Percentiles rank a stretch among this genome's conserved stretches.
phyloP scores from a whole-genome alignment of 257 asterid genomes.

The Echium plantagineum region DNA sequence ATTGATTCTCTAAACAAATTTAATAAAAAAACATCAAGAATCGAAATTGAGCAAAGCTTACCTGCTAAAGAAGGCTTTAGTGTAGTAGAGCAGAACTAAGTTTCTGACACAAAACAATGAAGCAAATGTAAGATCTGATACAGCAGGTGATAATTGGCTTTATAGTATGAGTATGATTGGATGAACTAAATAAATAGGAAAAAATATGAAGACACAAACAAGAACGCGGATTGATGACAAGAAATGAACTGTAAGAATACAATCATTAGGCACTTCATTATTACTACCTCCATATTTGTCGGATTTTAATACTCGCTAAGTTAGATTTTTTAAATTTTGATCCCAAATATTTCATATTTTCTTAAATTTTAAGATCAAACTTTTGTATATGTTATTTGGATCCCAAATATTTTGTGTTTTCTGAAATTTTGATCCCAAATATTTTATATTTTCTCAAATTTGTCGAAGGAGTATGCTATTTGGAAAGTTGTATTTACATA shows the following conservation, averaged over 20 bases:
- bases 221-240: conserved; percentile 71
- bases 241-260: conserved; percentile 34
- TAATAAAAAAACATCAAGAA: background rate
- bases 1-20: background rate
- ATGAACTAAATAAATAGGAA: conserved; percentile 4
- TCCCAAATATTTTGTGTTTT: too few relatives aligned
- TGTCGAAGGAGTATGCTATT: too few relatives aligned
- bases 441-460: too few relatives aligned
- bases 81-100: conserved; percentile 4
- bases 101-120: background rate
- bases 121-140: conserved; percentile 36
- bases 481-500: too few relatives aligned
- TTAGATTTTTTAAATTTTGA: too few relatives aligned
- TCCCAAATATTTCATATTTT: too few relatives aligned
- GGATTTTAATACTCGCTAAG: too few relatives aligned
- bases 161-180: conserved; percentile 13
- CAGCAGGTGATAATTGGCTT: background rate
- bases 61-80: conserved; percentile 16
- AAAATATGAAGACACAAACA: conserved; percentile 16
- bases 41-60: background rate
- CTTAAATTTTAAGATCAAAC: too few relatives aligned
- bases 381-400: too few relatives aligned
- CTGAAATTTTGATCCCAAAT: too few relatives aligned
- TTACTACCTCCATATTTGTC: too few relatives aligned
- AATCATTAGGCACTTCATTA: conserved; percentile 8